Base-by-base conservation (phyloP, 371 early-diverging fungal species). In the Dichotomocladium elegans region DNA sequence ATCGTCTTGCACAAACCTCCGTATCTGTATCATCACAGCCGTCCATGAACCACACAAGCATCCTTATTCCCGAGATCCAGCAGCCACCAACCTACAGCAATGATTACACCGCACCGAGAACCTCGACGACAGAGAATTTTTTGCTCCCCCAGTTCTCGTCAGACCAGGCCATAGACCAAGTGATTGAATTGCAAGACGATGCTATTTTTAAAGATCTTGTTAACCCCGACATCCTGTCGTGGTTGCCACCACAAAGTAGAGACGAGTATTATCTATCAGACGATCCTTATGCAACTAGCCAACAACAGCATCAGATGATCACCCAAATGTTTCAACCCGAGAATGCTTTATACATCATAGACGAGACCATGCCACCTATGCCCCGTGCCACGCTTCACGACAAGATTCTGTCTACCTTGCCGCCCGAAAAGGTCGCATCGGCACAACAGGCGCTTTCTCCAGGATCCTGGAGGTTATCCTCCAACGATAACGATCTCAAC, bases 151-250 rank as follows among this genome's bases (percentile, higher is more conserved):
- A 70, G 40, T 74, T 69, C 25, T 73, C 74, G 2, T 73, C 77
- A 44, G 77, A 77, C 28, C 77, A 77, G 50, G 69, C 69, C 24
- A 58, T 52, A n/a, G 60, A 72, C 25, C 69, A 68, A 51, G 58
- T 65, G 48, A 57, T 77, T 24, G 63, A 70, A 46, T 27, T 77
- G 26, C 61, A 70, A 28, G 72, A 68, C 44, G 34, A 21, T 11
- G 50, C 34, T 25, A 52, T 52, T n/a, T 43, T 52, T 33, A 27
- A 28, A 15, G 53, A 25, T 27, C 31, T 43, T n/a, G 22, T 52
- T 8, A 28, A 48, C n/a, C 21, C 35, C 9, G 35, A 48, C 33
- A 48, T 8, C 21, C 15, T 29, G 37, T 34, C 35, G 49, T 21
- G 31, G 31, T 21, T 43, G 19, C n/a, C n/a, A n/a, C n/a, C n/a